These are phyloP conservation scores for Xylariaceae sp. DNA, from an alignment of 2,329 filamentous ascomycete species.

Conservation along the genomic window DNA sequence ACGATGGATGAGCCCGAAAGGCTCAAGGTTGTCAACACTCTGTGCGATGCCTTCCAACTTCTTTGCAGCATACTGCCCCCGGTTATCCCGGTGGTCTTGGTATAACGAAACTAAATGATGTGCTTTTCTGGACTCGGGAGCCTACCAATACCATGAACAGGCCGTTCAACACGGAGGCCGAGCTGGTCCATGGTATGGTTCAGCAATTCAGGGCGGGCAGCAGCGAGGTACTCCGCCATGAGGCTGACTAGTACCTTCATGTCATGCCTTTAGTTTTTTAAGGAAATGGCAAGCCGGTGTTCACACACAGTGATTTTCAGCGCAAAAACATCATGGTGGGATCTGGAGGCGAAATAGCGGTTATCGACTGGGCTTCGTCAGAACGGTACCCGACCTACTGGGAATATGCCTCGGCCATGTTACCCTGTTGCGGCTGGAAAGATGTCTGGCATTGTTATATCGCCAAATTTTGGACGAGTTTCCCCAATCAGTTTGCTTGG, in stretches of 20 bases:
- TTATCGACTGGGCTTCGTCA: slow-evolving; percentile 7
- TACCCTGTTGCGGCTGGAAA: background rate
- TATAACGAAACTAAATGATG: slow-evolving; percentile 2
- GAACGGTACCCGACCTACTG: slow-evolving; percentile 8
- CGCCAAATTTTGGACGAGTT: slow-evolving; percentile 1
- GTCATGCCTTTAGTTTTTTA: slow-evolving; percentile 1
- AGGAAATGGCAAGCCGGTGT: slow-evolving; percentile 7
- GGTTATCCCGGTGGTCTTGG: slow-evolving; percentile 8
- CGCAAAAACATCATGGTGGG: slow-evolving; percentile 8
- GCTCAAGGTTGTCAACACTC: background rate
- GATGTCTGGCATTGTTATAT: slow-evolving; percentile 6
- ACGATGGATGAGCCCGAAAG: background rate
- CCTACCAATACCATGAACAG: background rate
- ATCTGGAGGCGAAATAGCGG: background rate
- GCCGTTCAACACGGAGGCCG: slow-evolving; percentile 1
- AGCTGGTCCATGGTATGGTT: slow-evolving; percentile 1
- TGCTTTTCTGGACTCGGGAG: background rate
- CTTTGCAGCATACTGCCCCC: slow-evolving; percentile 4
- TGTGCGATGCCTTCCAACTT: background rate
- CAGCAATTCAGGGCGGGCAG: background rate
- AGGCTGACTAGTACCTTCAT: slow-evolving; percentile 2
- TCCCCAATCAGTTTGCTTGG: slow-evolving; percentile 4
- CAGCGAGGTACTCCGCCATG: background rate
- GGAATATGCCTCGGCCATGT: slow-evolving; percentile 1
- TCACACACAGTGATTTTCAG: slow-evolving; percentile 9